Evolutionary conservation across 208 protist species (phyloP).

Genomic region (Trichomonas vaginalis): DNA sequence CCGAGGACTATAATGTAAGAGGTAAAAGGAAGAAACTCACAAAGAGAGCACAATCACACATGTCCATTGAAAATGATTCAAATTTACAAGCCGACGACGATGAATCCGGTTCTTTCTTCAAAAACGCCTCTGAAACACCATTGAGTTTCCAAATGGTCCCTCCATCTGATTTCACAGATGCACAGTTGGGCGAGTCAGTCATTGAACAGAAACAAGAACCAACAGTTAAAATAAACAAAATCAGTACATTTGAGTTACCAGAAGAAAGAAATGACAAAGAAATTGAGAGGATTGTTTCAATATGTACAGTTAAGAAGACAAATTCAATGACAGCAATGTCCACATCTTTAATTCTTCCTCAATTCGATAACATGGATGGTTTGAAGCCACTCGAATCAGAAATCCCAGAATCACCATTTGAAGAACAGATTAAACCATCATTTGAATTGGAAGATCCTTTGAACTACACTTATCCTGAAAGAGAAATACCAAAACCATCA

Average conservation of each 20-base stretch:
- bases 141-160: background rate
- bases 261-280: too few relatives aligned
- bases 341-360: too few relatives aligned
- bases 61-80: background rate
- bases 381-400: background rate
- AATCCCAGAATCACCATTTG: background rate
- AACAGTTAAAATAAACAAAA: too few relatives aligned
- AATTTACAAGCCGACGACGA: background rate
- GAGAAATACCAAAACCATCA: background rate
- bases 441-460: background rate
- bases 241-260: too few relatives aligned
- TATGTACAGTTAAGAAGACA: background rate
- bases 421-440: background rate
- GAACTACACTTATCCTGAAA: background rate
- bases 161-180: too few relatives aligned
- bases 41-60: background rate
- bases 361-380: too few relatives aligned
- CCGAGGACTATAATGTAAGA: background rate
- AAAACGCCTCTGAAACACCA: background rate
- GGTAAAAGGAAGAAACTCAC: background rate
- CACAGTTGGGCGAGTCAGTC: too few relatives aligned
- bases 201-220: too few relatives aligned
- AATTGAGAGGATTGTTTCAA: background rate
- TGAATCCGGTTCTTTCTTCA: background rate
- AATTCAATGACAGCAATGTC: too few relatives aligned